Evolutionary conservation across 2,329 filamentous ascomycete species (phyloP).

Genomic region (Paecilomyces sp.): DNA sequence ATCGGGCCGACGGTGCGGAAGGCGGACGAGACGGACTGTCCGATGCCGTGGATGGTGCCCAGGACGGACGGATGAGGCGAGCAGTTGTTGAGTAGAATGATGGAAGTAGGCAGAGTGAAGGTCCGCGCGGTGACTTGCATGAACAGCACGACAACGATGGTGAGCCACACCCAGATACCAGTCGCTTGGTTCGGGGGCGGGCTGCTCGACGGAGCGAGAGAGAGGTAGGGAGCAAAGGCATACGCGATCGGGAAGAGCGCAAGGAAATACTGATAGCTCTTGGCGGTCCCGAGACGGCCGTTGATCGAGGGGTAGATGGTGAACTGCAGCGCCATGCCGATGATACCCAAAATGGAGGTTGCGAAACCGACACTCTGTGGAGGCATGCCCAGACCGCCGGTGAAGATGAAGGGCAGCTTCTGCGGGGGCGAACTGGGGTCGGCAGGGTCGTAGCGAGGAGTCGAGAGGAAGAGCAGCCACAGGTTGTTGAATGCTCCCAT

Average conservation of each 20-base stretch:
- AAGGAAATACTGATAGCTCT: slow-evolving; percentile 60
- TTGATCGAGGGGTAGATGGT: slow-evolving; percentile 65
- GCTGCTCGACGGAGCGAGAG: slow-evolving; percentile 55
- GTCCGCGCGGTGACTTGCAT: slow-evolving; percentile 67
- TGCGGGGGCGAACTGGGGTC: slow-evolving; percentile 36
- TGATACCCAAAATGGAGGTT: slow-evolving; percentile 65
- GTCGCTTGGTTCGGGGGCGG: slow-evolving; percentile 31
- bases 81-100: slow-evolving; percentile 55
- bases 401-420: slow-evolving; percentile 51
- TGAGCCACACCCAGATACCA: slow-evolving; percentile 53
- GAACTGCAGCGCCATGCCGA: slow-evolving; percentile 66
- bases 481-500: slow-evolving; percentile 68
- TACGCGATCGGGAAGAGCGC: slow-evolving; percentile 67
- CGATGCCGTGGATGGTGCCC: slow-evolving; percentile 53
- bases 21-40: slow-evolving; percentile 48
- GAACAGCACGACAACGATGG: slow-evolving; percentile 57
- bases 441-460: slow-evolving; percentile 49
- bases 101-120: slow-evolving; percentile 55
- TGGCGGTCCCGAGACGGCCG: slow-evolving; percentile 58
- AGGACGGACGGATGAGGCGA: slow-evolving; percentile 54
- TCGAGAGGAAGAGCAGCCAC: slow-evolving; percentile 72
- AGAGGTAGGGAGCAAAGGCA: slow-evolving; percentile 63
- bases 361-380: slow-evolving; percentile 64
- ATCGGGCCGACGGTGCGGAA: slow-evolving; percentile 53
- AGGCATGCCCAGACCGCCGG: slow-evolving; percentile 65